These are phyloP conservation scores for Apiosordaria backusii DNA, from an alignment of 495 filamentous ascomycete genomes.

Conservation along the genomic window DNA sequence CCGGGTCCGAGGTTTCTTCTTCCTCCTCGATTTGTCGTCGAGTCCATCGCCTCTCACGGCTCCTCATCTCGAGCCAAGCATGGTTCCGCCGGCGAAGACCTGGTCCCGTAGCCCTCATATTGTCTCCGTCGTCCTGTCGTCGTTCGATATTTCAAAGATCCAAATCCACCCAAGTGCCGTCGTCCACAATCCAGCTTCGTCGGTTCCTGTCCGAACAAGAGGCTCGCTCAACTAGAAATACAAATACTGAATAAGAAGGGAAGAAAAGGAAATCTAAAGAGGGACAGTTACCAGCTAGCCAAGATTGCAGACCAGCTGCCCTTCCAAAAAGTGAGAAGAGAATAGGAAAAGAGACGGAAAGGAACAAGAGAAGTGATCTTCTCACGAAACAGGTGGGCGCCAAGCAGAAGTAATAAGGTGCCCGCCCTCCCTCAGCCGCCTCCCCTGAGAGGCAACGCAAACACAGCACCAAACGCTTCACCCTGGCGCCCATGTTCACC, in stretches of 20 bases:
- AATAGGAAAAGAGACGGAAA: constrained; percentile 3
- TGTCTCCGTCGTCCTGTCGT: neutral
- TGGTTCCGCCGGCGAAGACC: constrained; percentile 20
- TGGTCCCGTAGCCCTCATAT: constrained; percentile 21
- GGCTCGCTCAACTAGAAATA: neutral
- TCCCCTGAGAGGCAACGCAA: neutral
- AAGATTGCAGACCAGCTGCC: constrained; percentile 22
- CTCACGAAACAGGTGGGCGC: constrained; percentile 6
- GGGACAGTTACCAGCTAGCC: constrained; percentile 7
- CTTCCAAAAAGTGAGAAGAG: constrained; percentile 7
- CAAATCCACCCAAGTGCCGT: neutral
- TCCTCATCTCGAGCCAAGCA: constrained; percentile 22
- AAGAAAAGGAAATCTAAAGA: constrained; percentile 5
- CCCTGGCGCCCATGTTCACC: constrained; percentile 2
- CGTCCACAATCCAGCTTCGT: neutral
- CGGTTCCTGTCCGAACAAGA: constrained; percentile 16
- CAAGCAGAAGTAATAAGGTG: constrained; percentile 1
- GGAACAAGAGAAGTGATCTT: constrained; percentile 9
- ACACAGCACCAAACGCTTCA: neutral
- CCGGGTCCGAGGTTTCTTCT: constrained; percentile 3
- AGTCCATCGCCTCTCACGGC: constrained; percentile 11
- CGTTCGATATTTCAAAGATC: neutral
- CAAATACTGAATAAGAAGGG: constrained; percentile 4
- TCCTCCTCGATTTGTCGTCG: constrained; percentile 13
- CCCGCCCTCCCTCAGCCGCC: neutral